These are phyloP conservation scores for Ophiostoma sp. DNA, from an alignment of 2,329 filamentous ascomycete species.

Conservation along the genomic window DNA sequence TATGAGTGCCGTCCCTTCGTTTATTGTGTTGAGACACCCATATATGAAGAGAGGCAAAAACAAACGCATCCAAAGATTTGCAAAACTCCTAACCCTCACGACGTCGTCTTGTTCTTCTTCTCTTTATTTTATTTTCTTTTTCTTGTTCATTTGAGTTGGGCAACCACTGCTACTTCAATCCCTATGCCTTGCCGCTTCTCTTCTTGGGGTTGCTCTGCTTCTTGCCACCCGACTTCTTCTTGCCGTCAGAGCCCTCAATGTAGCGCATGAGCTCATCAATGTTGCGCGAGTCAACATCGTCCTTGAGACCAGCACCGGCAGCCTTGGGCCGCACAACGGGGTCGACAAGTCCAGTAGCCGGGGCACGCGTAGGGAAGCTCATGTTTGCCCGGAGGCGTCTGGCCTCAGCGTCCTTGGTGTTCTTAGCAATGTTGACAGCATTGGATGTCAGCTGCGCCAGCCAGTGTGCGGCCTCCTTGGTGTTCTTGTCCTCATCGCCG, in stretches of 20 bases:
- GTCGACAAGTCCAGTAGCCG: slow-evolving; percentile 45
- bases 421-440: slow-evolving; percentile 89
- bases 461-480: slow-evolving; percentile 96
- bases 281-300: slow-evolving; percentile 66
- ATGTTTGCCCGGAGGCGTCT: slow-evolving; percentile 66
- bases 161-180: background rate
- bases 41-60: background rate
- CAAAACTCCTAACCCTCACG: background rate
- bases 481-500: slow-evolving; percentile 89
- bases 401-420: slow-evolving; percentile 78
- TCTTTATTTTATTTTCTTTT: slow-evolving; percentile 1
- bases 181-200: slow-evolving; percentile 29
- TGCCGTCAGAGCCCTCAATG: slow-evolving; percentile 70
- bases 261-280: slow-evolving; percentile 92
- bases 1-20: background rate
- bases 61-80: slow-evolving; percentile 7
- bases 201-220: slow-evolving; percentile 49
- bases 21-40: slow-evolving; percentile 20
- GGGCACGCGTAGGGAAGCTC: slow-evolving; percentile 60
- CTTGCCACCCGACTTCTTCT: slow-evolving; percentile 37
- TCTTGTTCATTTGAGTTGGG: background rate
- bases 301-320: slow-evolving; percentile 31
- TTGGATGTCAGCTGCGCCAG: slow-evolving; percentile 93
- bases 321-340: slow-evolving; percentile 34
- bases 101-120: slow-evolving; percentile 12